Evolutionary conservation across 352 stramenopile species (phyloP).

Genomic region (Phytophthora pluvialis): DNA sequence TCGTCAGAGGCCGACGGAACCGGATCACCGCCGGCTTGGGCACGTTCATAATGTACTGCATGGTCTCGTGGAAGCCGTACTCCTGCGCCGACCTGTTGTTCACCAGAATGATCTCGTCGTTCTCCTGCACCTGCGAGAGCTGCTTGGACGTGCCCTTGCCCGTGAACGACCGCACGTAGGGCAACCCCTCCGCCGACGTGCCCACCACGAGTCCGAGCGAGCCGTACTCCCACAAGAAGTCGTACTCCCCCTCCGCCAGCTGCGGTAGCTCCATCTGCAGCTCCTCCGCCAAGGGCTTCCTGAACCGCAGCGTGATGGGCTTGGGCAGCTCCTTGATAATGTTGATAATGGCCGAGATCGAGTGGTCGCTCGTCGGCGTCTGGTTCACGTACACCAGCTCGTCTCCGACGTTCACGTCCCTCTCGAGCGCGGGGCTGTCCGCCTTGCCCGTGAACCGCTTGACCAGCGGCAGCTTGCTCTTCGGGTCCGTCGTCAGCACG

Average conservation of each 20-base stretch:
- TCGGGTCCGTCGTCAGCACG: conserved; percentile 70
- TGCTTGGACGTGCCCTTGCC: conserved; percentile 81
- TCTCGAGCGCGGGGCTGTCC: conserved; percentile 49
- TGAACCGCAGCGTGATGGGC: conserved; percentile 79
- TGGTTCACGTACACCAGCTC: conserved; percentile 87
- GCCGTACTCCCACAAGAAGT: conserved; percentile 87
- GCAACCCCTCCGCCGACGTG: conserved; percentile 54
- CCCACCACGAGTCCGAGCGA: conserved; percentile 76
- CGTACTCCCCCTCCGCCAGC: conserved; percentile 73
- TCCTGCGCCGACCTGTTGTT: conserved; percentile 63
- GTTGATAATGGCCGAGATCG: conserved; percentile 73
- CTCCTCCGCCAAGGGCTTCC: conserved; percentile 58
- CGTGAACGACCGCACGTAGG: conserved; percentile 84
- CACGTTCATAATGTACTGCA: conserved; percentile 89
- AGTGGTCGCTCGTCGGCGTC: conserved; percentile 70
- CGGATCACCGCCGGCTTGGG: conserved; percentile 81
- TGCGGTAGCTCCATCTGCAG: conserved; percentile 58
- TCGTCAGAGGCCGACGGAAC: conserved; percentile 52
- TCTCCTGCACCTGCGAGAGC: conserved; percentile 68
- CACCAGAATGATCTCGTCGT: conserved; percentile 85
- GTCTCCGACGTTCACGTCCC: conserved; percentile 62
- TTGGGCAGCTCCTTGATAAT: conserved; percentile 83
- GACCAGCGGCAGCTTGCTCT: conserved; percentile 76
- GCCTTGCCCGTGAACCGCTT: conserved; percentile 78
- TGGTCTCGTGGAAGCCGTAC: conserved; percentile 76